These are phyloP conservation scores for Curvularia sp. DNA, from an alignment of 2,329 filamentous ascomycete species.

Conservation along the genomic window DNA sequence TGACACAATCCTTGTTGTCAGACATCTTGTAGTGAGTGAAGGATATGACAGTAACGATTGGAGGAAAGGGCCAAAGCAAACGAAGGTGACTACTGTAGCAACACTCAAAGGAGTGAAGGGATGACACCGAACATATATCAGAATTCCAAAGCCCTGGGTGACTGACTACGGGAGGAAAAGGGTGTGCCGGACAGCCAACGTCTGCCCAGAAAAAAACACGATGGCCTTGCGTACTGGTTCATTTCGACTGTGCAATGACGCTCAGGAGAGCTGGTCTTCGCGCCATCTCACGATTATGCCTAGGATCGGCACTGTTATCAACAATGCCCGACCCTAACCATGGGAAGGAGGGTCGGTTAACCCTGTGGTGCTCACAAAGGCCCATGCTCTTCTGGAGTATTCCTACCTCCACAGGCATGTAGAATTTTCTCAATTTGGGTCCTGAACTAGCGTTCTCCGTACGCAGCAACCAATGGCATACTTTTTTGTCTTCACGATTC, in stretches of 20 bases:
- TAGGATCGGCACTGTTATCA: conserved; percentile 17
- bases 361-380: conserved; percentile 4
- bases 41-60: conserved; percentile 12
- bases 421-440: conserved; percentile 11
- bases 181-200: conserved; percentile 4
- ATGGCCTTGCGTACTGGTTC: conserved; percentile 11
- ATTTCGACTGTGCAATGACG: conserved; percentile 11
- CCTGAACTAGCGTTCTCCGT: conserved; percentile 6
- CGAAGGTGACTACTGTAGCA: conserved; percentile 30
- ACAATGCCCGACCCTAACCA: conserved; percentile 9
- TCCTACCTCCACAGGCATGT: conserved; percentile 3
- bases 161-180: conserved; percentile 8
- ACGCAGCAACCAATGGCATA: conserved; percentile 5
- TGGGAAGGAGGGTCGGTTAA: conserved; percentile 11
- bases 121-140: conserved; percentile 15
- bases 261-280: conserved; percentile 9
- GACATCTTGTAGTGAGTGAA: conserved; percentile 33
- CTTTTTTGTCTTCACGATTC: conserved; percentile 11
- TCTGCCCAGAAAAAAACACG: conserved; percentile 8
- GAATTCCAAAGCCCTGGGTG: conserved; percentile 1
- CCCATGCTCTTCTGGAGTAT: conserved; percentile 13
- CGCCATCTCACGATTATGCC: conserved; percentile 5
- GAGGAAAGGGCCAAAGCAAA: conserved; percentile 30
- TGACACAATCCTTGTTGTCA: conserved; percentile 25
- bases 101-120: conserved; percentile 8